phyloP scores from a whole-genome alignment of 768 basidiomycete species.

The Amanita fuliginea region DNA sequence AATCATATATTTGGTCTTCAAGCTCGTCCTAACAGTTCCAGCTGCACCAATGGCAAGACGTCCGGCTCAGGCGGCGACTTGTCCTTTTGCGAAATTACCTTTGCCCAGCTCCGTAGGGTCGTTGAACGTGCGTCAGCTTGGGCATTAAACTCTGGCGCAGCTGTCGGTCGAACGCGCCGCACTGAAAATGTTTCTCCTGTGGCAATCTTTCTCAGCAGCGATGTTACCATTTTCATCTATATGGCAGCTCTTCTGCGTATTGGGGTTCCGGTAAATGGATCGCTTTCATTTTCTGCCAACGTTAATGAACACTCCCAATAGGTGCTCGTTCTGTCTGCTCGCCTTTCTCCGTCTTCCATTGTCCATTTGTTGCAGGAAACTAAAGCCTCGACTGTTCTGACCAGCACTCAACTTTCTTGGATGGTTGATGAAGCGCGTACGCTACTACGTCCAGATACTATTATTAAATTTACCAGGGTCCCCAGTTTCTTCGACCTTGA shows the following conservation, averaged over 20 bases:
- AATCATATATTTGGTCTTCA: constrained; percentile 26
- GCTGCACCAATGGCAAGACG: background rate
- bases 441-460: constrained; percentile 1
- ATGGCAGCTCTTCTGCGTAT: constrained; percentile 25
- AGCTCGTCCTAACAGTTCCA: constrained; percentile 8
- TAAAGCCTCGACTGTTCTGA: constrained; percentile 17
- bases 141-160: constrained; percentile 18
- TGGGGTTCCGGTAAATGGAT: constrained; percentile 22
- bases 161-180: constrained; percentile 14
- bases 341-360: constrained; percentile 23
- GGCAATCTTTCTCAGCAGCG: constrained; percentile 25
- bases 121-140: constrained; percentile 24
- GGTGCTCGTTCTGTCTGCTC: constrained; percentile 26
- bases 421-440: constrained; percentile 19
- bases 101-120: constrained; percentile 20
- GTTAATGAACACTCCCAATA: constrained; percentile 1
- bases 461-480: constrained; percentile 13
- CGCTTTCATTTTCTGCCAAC: background rate
- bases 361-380: constrained; percentile 24
- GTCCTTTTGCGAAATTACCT: constrained; percentile 20
- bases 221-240: constrained; percentile 25
- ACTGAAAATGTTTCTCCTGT: constrained; percentile 20
- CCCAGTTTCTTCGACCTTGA: constrained; percentile 18
- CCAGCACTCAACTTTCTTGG: constrained; percentile 19
- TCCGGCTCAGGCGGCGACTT: constrained; percentile 7